Base-by-base conservation (phyloP, 768 basidiomycete species). In the Pholiota conissans region DNA sequence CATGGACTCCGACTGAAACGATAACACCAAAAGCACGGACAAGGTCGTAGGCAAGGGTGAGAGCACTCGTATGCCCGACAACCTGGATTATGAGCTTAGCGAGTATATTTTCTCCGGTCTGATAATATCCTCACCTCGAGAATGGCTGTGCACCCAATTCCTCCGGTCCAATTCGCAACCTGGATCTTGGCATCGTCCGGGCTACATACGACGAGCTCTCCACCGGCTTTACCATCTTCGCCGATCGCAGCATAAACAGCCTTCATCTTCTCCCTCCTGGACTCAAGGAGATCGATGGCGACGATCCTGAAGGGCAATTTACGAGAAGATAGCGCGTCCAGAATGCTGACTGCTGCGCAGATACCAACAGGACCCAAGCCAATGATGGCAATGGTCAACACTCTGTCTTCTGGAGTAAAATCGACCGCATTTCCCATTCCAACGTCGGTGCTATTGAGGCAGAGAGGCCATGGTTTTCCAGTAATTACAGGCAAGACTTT, bases 321-420 rank as follows among this genome's bases (percentile, higher is more conserved):
- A 20, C 77, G 71, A 10, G 75, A 71, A 3, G 78, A 74, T 2
- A 89, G 75, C 58, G 78, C 75, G 62, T 91, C 87, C 24, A 92
- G 76, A 42, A 91, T 74, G 55, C 82, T 82, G 55, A 91, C 76
- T 11, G 77, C 73, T 1, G 88, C 78, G 60, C 90, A 92, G 57
- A 91, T 72, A 20, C 91, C 91, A 9, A 93, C 91, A 16, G 91
- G 91, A 6, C 91, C 91, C 50, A 93, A 75, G 3, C 90, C 91
- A 18, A 92, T 71, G 29, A 92, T 73, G 0, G 85, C 91, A 51
- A 91, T 72, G 0, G 82, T 86, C 57, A 91, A 65, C 7, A 71
- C 58, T 55, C 69, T 75, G 58, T 91, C 88, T 52, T 79, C 79
- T 5, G 71, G 59, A 7, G 71, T 74, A 46, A 84, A 63, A 22